Percentiles rank a stretch among this genome's conserved stretches.
These are phyloP conservation scores for Filobasidium uniguttulatum DNA, from an alignment of 1,284 basidiomycete species.

Conservation along the genomic window DNA sequence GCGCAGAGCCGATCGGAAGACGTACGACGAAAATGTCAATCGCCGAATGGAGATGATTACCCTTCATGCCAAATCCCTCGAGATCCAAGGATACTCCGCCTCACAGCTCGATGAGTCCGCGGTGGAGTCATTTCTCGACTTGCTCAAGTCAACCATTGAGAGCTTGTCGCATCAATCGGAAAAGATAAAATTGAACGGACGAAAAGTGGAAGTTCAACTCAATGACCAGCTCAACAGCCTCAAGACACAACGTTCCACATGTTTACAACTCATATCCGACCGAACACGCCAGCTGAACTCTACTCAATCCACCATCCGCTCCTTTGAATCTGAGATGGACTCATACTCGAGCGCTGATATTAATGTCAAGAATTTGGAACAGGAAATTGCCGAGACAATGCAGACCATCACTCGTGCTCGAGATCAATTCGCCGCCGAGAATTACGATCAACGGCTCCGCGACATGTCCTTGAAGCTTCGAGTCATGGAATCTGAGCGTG, in stretches of 20 bases:
- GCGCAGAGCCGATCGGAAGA: constrained; percentile 30
- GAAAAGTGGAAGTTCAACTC: constrained; percentile 17
- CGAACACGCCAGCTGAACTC: constrained; percentile 21
- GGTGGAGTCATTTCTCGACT: no score
- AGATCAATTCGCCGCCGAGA: constrained; percentile 46
- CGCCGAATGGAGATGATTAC: neutral
- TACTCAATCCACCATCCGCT: neutral
- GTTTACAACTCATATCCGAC: constrained; percentile 16
- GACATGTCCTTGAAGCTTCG: constrained; percentile 48
- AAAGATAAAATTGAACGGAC: no score
- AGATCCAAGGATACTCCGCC: neutral
- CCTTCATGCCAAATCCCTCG: neutral
- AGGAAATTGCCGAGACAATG: constrained; percentile 56
- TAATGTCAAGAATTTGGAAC: constrained; percentile 47
- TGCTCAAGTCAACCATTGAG: no score
- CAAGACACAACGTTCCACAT: constrained; percentile 19
- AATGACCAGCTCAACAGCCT: constrained; percentile 22
- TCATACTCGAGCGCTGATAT: constrained; percentile 45
- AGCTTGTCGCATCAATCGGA: no score
- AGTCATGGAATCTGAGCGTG: constrained; percentile 55
- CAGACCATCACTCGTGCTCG: constrained; percentile 47
- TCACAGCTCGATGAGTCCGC: no score
- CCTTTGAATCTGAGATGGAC: constrained; percentile 39
- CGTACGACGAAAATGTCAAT: constrained; percentile 50
- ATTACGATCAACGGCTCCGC: constrained; percentile 56